A percentile compares a stretch with the other conserved stretches of the same genome.
These are phyloP conservation scores for Starmerella bombi DNA, from an alignment of 805 yeast species.

Conservation along the genomic window DNA sequence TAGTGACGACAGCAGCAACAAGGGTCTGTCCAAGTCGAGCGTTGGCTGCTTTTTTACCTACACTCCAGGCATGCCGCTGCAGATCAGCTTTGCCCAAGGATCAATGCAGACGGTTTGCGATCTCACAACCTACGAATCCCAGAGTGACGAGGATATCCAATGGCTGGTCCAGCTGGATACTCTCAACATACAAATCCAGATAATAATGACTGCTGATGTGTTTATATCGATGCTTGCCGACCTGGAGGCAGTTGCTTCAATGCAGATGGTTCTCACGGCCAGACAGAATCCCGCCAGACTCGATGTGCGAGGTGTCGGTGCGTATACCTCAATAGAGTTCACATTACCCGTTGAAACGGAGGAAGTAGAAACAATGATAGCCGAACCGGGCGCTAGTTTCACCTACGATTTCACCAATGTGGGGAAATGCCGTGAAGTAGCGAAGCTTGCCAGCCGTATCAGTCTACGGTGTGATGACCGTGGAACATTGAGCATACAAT, in stretches of 20 bases:
- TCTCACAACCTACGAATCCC: slow-evolving; percentile 33
- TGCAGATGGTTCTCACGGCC: slow-evolving; percentile 8
- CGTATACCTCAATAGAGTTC: slow-evolving; percentile 58
- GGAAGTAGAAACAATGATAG: slow-evolving; percentile 46
- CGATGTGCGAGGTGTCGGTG: slow-evolving; percentile 53
- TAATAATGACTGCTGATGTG: slow-evolving; percentile 40
- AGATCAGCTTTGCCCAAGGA: slow-evolving; percentile 15
- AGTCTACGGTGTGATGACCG: slow-evolving; percentile 41
- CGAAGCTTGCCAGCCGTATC: slow-evolving; percentile 39
- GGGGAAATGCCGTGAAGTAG: slow-evolving; percentile 37
- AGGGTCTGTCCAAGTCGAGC: not conserved
- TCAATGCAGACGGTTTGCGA: slow-evolving; percentile 44
- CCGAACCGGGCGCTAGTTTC: slow-evolving; percentile 22
- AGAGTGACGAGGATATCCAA: slow-evolving; percentile 22
- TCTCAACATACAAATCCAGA: slow-evolving; percentile 37
- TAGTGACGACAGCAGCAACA: slow-evolving; percentile 13
- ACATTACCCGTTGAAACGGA: slow-evolving; percentile 50
- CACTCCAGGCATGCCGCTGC: slow-evolving; percentile 35
- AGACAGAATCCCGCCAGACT: slow-evolving; percentile 29
- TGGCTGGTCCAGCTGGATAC: slow-evolving; percentile 32
- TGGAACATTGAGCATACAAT: slow-evolving; percentile 38
- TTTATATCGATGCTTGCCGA: slow-evolving; percentile 44
- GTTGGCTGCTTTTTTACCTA: slow-evolving; percentile 37
- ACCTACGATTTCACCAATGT: slow-evolving; percentile 39
- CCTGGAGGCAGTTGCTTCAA: slow-evolving; percentile 37